Base-by-base conservation (phyloP, 2,329 filamentous ascomycete genomes). In the Curvularia spicifera region DNA sequence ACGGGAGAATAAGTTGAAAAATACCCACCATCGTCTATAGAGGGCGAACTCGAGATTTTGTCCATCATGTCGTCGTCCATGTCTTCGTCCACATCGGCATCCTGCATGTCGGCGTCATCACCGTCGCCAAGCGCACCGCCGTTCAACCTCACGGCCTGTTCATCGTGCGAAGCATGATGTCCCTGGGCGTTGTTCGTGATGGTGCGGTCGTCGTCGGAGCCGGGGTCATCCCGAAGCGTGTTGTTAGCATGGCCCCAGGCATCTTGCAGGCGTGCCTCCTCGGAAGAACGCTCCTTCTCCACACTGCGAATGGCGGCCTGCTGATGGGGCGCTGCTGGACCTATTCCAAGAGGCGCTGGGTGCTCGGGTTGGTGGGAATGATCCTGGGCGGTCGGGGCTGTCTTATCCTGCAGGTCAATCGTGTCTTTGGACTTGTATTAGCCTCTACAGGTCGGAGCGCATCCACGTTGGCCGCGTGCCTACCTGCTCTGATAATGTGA, bases 21-120 rank as follows among this genome's bases (percentile, higher is more conserved):
- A 81, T 82, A 95, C 93, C 85, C 88, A 99, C 94, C 94, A 89
- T 98, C 94, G 83, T 96, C 93, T 79, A 99, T 99, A 70, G 94
- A 98, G 75, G 95, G 95, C 71, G 94, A 98, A 79, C 93, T 98
- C 71, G 94, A 98, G 67, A 99, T 97, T 79, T 95, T 95, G 82
- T 98, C 95, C 90, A 96, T 92, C 88, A 97, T 88, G 78, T 98
- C 94, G 78, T 97, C 88, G 73, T 96, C 93, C 76, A 93, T 80
- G 70, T 91, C 56, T 20, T 59, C 90, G 60, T 86, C 84, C 33
- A 79, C 80, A 61, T 91, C 86, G 47, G 84, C 90, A 69, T 89
- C 88, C 48, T 87, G 87, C 65, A 81, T 76, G 53, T 85, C 83
- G 13, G 72, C 78, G 51, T 87, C 85, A 50, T 80, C 77, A 45